Percentiles rank a stretch among this genome's conserved stretches.
Conservation (phyloP, 2,329 filamentous ascomycete species). For the Fusarium chlamydosporum region DNA sequence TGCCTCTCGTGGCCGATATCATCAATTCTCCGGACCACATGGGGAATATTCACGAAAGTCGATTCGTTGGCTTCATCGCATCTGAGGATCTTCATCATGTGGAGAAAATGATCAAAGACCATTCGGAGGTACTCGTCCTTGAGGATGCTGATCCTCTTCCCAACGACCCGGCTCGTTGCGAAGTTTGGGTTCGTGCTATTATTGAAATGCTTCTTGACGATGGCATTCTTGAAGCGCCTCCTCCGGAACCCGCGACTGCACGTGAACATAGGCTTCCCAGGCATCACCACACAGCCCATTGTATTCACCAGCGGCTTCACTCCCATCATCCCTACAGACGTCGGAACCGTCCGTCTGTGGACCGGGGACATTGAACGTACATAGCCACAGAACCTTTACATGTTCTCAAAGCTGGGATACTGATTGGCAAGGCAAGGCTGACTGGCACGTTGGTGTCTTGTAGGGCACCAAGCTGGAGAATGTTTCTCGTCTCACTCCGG, state of each 20-base stretch:
- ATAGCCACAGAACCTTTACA: neutral
- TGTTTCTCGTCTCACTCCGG: neutral
- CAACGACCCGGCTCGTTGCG: constrained; percentile 12
- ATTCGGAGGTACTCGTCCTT: constrained; percentile 13
- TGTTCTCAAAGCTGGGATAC: neutral
- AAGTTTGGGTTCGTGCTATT: constrained; percentile 30
- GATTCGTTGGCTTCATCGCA: constrained; percentile 43
- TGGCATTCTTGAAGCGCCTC: constrained; percentile 35
- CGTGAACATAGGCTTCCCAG: constrained; percentile 30
- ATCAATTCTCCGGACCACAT: constrained; percentile 18
- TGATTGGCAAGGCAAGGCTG: neutral
- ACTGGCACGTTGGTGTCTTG: neutral
- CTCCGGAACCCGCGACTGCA: constrained; percentile 2
- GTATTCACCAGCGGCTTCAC: constrained; percentile 43
- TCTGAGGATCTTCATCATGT: constrained; percentile 37
- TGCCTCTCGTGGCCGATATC: constrained; percentile 26
- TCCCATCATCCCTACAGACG: constrained; percentile 44
- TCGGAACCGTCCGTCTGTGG: constrained; percentile 18
- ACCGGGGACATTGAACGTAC: constrained; percentile 3
- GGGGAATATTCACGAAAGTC: constrained; percentile 27
- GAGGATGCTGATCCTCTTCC: neutral
- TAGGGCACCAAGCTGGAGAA: neutral
- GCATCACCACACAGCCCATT: constrained; percentile 44
- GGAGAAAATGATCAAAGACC: constrained; percentile 24
- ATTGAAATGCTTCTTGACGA: constrained; percentile 30